Percentiles rank a stretch among this genome's conserved stretches.
phyloP scores from a whole-genome alignment of 805 yeast species.

The Lipomyces yamadae region DNA sequence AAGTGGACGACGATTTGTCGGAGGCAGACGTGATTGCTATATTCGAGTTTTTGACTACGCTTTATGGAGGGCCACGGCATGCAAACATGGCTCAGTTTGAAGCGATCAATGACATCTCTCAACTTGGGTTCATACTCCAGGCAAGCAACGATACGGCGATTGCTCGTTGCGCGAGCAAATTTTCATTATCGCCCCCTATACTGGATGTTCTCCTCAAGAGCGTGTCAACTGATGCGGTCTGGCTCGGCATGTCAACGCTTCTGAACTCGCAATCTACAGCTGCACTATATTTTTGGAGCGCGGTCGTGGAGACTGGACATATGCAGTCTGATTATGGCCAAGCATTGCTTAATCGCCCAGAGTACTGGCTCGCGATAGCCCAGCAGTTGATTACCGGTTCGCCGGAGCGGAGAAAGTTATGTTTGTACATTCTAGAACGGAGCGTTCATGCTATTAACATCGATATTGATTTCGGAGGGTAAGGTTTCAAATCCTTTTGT shows the following conservation, averaged over 20 bases:
- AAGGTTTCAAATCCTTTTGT: background rate
- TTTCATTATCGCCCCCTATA: slow-evolving; percentile 5
- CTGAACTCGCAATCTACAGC: slow-evolving; percentile 2
- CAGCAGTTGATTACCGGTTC: slow-evolving; percentile 20
- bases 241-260: slow-evolving; percentile 4
- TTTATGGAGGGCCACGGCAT: slow-evolving; percentile 2
- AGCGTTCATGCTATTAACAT: background rate
- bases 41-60: slow-evolving; percentile 10
- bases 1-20: background rate
- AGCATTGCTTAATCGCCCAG: slow-evolving; percentile 4
- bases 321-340: slow-evolving; percentile 3
- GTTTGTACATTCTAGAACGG: slow-evolving; percentile 22
- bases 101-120: background rate
- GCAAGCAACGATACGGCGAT: slow-evolving; percentile 6
- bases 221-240: background rate
- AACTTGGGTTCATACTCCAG: slow-evolving; percentile 13
- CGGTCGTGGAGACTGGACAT: slow-evolving; percentile 10
- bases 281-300: slow-evolving; percentile 24
- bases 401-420: slow-evolving; percentile 25
- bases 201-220: slow-evolving; percentile 3
- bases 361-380: slow-evolving; percentile 22
- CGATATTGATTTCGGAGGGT: slow-evolving; percentile 23
- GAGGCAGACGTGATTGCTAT: background rate
- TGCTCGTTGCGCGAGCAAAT: slow-evolving; percentile 13
- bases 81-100: background rate